Evolutionary conservation across 345 rosid species (phyloP).

Genomic region (Garcia nutans): DNA sequence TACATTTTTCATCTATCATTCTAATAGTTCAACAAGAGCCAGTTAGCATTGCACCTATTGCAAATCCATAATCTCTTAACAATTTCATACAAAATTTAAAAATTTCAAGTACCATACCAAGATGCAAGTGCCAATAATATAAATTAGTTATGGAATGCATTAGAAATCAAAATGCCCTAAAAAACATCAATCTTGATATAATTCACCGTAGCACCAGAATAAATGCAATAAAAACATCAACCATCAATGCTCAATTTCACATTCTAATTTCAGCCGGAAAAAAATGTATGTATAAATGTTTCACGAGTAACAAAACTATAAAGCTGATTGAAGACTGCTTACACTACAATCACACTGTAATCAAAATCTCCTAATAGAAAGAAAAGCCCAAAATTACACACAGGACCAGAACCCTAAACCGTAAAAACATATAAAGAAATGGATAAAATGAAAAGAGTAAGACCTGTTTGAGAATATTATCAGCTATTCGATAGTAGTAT

Average conservation of each 20-base stretch:
- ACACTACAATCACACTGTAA: slow-evolving; percentile 6
- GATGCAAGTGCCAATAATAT: background rate
- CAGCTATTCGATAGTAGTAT: slow-evolving; percentile 85
- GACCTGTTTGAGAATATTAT: slow-evolving; percentile 92
- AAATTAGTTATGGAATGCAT: background rate
- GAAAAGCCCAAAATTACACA: background rate
- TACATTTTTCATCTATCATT: background rate
- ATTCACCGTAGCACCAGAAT: background rate
- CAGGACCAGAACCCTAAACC: background rate
- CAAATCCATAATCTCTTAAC: background rate
- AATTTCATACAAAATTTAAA: background rate
- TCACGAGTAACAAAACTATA: background rate
- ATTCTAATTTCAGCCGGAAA: background rate
- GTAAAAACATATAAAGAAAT: background rate
- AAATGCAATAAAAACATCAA: background rate
- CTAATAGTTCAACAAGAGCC: background rate
- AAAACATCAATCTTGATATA: background rate
- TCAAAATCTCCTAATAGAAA: slow-evolving; percentile 3
- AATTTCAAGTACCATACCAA: background rate
- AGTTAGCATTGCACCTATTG: background rate
- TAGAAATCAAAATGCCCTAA: background rate
- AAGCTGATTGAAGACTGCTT: background rate
- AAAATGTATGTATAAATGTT: background rate
- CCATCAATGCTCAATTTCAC: background rate
- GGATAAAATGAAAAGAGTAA: background rate